Evolutionary conservation across 345 rosid genomes (phyloP), one percentile per base, ranked within the genome.

Genomic region (Boechera stricta): DNA sequence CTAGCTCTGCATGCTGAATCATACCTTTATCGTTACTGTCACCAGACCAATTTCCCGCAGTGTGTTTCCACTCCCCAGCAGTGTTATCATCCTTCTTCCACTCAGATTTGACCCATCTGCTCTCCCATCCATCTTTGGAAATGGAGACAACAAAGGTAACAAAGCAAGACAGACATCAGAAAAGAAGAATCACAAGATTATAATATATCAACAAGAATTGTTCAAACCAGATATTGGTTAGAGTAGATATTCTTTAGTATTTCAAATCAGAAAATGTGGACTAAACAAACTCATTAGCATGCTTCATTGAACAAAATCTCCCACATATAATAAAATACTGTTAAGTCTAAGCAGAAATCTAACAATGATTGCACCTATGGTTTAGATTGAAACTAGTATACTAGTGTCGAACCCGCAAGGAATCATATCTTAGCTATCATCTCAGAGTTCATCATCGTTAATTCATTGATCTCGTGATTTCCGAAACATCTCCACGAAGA

Each of bases 21-120:
- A 41, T 76, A 95, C 99, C 99, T 86, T 93, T 95, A 69, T 91
- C 97, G 65, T 88, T 84, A 26, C 93, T 71, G 60, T 92, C 93
- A 68, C 98, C 99, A 41, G 82, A 82, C 99, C 99, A 92, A 67
- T 95, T 91, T 16, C 99, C 99, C 12, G 99, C 75, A 8, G 99
- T 92, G 84, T 83, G 87, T 71, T 87, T 95, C 98, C 98, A 95
- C 77, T 85, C 93, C 60, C 99, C 98, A 44, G 96, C 99, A 76
- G 81, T 33, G 58, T 81, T 87, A 29, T 95, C 99, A 69, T 95
- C 97, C 76, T 78, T 91, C 84, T 91, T 95, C 99, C 98, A 92
- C 15, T 92, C 97, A 44, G 99, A 92, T 72, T 72, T 83, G 31
- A 92, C 97, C 98, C 99, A 95, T 42, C 91, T 79, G 13, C 13